These are phyloP conservation scores for Adansonia grandidieri DNA, from an alignment of 441 rosid species.

Conservation along the genomic window DNA sequence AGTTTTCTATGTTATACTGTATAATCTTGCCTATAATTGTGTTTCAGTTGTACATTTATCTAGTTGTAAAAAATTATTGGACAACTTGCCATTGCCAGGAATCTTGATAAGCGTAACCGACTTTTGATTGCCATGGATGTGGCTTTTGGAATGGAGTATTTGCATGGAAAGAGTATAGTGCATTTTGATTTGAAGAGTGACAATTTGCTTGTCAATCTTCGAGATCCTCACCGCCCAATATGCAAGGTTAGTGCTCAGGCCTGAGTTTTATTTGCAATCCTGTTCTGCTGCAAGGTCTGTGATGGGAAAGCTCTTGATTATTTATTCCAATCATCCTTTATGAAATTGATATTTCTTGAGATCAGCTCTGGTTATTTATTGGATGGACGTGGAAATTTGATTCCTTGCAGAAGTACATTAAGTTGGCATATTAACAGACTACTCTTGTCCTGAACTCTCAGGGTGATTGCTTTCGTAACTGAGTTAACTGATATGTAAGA, in stretches of 20 bases:
- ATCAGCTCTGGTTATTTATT: background rate
- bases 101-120: slow-evolving; percentile 50
- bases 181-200: slow-evolving; percentile 78
- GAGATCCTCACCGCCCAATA: slow-evolving; percentile 65
- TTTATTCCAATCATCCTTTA: background rate
- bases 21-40: background rate
- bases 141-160: slow-evolving; percentile 77
- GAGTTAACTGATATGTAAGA: background rate
- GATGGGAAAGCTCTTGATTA: background rate
- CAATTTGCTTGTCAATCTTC: slow-evolving; percentile 60
- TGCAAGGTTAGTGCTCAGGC: slow-evolving; percentile 53
- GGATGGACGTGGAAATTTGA: too few species aligned
- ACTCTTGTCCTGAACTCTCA: slow-evolving; percentile 20
- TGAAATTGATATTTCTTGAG: background rate
- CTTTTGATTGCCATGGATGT: slow-evolving; percentile 71
- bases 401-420: background rate
- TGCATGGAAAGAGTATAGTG: slow-evolving; percentile 66
- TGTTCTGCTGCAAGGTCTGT: background rate
- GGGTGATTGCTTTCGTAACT: background rate
- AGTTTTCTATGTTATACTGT: background rate
- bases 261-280: background rate
- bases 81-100: background rate
- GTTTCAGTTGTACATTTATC: background rate
- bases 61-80: background rate
- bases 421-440: background rate